Evolutionary conservation across 495 filamentous ascomycete genomes (phyloP), one percentile per base, ranked within the genome.

Genomic region (Oleoguttula mirabilis): DNA sequence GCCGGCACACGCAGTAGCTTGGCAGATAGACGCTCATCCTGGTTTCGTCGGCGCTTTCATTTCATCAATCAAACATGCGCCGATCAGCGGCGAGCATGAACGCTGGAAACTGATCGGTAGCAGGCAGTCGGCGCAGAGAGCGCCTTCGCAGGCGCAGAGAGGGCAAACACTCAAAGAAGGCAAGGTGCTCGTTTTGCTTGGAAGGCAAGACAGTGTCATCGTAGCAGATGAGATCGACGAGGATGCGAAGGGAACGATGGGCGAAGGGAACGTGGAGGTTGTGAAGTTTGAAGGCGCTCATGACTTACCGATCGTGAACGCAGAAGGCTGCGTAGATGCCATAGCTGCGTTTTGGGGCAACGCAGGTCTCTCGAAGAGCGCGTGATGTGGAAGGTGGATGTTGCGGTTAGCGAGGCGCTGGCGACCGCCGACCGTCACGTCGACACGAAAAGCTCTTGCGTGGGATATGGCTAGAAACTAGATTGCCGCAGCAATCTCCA

Each of bases 1-100:
- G 21, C 55, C 69, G 10, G 60, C 65, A 0, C 53, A 60, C 20
- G 58, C 68, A 0, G 67, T 77, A 21, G 51, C 60, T 19, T 79
- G 75, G 75, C 74, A 79, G 45, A 55, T 75, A 5, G 63, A 65
- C 15, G 51, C 65, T n/a, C 71, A 78, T 55, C 33, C 47, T 3
- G 76, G 74, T 1, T 77, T 75, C 42, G 57, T 76, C 2, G 64
- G 70, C 32, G 64, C 72, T 0, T 77, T 75, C 47, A 69, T 77
- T 44, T 72, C 69, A 10, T 69, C 66, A 27, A 72, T 80, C 53
- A 63, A 65, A n/a, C 38, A 73, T 55, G 72, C 71, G 5, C 76
- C 75, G 0, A 70, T 77, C 21, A 50, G 63, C 17, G 55, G 55
- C 15, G 62, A 72, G 51, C 65, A 72, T 41, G 55, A 63, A 38